A percentile compares a stretch with the other conserved stretches of the same genome.
phyloP scores from a whole-genome alignment of 257 asterid species.

The Coffea eugenioides region DNA sequence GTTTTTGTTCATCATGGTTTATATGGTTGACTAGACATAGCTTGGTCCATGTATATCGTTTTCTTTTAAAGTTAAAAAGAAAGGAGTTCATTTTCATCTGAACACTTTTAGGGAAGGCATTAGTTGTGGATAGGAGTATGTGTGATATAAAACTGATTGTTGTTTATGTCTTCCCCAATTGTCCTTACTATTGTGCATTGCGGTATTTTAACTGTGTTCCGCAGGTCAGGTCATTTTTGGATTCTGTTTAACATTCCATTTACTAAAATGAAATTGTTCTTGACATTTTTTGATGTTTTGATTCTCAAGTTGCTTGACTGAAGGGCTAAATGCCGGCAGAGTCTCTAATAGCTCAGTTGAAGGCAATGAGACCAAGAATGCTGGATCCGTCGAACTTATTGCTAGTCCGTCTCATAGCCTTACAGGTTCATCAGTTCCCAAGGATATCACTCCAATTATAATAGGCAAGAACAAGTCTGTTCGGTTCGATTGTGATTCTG shows the following conservation, averaged over 20 bases:
- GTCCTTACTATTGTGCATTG: not conserved
- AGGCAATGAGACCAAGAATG: slow-evolving; percentile 16
- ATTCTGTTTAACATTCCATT: not conserved
- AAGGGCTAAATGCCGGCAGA: slow-evolving; percentile 25
- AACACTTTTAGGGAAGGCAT: not conserved
- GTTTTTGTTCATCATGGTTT: not conserved
- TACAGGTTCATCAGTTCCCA: slow-evolving; percentile 4
- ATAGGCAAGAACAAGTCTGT: slow-evolving; percentile 38
- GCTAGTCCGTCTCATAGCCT: slow-evolving; percentile 7
- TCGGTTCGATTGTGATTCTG: slow-evolving; percentile 41
- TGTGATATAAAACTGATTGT: not conserved
- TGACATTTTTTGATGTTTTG: not conserved
- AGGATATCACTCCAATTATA: not conserved
- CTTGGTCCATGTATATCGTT: not conserved
- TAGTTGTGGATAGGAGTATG: no score
- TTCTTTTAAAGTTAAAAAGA: not conserved
- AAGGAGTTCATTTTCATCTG: not conserved
- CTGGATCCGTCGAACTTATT: not conserved
- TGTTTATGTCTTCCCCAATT: not conserved
- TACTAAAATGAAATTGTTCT: not conserved
- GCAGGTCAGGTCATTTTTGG: not conserved
- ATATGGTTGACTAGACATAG: not conserved
- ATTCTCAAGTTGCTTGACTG: slow-evolving; percentile 12
- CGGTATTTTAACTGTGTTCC: not conserved
- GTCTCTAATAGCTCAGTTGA: slow-evolving; percentile 31